phyloP scores from a whole-genome alignment of 2,329 filamentous ascomycete species.

The Zasmidium angulare region DNA sequence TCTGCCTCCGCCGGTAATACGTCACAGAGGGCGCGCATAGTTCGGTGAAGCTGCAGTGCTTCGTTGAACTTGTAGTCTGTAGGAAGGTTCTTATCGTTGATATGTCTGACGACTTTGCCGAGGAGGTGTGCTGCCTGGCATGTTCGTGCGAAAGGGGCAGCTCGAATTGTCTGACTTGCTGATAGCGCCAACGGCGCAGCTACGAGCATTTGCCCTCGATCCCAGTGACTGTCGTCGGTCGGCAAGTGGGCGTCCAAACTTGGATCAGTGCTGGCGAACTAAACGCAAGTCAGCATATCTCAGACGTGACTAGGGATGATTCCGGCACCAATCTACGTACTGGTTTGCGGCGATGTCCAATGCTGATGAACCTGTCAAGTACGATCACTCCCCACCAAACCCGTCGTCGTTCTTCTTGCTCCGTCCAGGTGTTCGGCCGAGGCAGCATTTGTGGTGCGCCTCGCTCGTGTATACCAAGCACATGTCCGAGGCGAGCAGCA shows the following conservation, averaged over 20 bases:
- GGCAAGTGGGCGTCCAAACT: slow-evolving; percentile 33
- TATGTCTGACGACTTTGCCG: slow-evolving; percentile 34
- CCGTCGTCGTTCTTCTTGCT: slow-evolving; percentile 48
- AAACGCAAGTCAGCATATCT: too few species aligned
- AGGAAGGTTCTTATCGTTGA: slow-evolving; percentile 33
- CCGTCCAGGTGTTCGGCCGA: slow-evolving; percentile 45
- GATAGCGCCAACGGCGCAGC: slow-evolving; percentile 27
- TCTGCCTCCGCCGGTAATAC: slow-evolving; percentile 30
- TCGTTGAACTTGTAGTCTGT: slow-evolving; percentile 33
- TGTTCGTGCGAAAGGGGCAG: slow-evolving; percentile 35
- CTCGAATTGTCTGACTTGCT: slow-evolving; percentile 23
- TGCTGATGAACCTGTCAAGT: slow-evolving; percentile 42
- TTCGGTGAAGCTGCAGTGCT: slow-evolving; percentile 36
- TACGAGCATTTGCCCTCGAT: slow-evolving; percentile 28
- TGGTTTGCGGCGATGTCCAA: slow-evolving; percentile 28
- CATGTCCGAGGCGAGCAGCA: slow-evolving; percentile 47
- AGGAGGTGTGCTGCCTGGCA: slow-evolving; percentile 38
- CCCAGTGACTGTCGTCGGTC: slow-evolving; percentile 45
- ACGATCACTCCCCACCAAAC: slow-evolving; percentile 53
- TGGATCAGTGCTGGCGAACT: slow-evolving; percentile 27
- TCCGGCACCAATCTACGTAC: too few species aligned
- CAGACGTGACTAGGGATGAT: too few species aligned
- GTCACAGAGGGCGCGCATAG: slow-evolving; percentile 32
- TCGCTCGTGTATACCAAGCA: slow-evolving; percentile 47
- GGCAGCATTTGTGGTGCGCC: slow-evolving; percentile 40